Percentiles rank a stretch among this genome's conserved stretches.
phyloP scores from a whole-genome alignment of 306 rosid species.

The Vigna hirtella region DNA sequence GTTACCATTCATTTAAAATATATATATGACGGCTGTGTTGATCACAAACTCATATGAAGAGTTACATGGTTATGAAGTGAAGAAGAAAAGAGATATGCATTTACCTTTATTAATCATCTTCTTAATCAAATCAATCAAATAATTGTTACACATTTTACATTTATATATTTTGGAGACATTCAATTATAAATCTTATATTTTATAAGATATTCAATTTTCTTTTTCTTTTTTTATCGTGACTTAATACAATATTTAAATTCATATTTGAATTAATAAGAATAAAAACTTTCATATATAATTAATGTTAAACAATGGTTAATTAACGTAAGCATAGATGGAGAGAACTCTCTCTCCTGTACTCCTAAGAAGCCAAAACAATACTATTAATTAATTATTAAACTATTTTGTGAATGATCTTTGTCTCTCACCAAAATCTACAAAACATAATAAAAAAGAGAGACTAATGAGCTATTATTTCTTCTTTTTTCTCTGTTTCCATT shows the following conservation, averaged over 20 bases:
- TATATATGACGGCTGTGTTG: not conserved
- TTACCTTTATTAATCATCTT: not conserved
- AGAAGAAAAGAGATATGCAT: too few relatives aligned
- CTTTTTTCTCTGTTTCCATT: not conserved
- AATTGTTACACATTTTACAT: too few relatives aligned
- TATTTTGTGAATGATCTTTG: constrained; percentile 40
- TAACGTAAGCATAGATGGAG: not conserved
- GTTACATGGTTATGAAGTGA: not conserved
- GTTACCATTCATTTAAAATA: not conserved
- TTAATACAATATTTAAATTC: too few relatives aligned
- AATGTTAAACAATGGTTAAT: too few relatives aligned
- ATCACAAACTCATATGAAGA: not conserved
- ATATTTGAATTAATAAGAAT: too few relatives aligned
- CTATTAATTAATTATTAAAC: constrained; percentile 1
- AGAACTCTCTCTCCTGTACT: not conserved
- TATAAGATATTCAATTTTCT: too few relatives aligned
- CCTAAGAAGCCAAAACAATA: constrained; percentile 9
- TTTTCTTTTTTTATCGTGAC: too few relatives aligned
- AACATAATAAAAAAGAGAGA: not conserved
- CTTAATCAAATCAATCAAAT: not conserved
- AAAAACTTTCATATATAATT: too few relatives aligned
- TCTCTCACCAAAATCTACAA: constrained; percentile 40
- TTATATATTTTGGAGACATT: too few relatives aligned
- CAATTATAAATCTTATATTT: too few relatives aligned
- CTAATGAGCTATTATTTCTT: constrained; percentile 1